Base-by-base conservation (phyloP, 768 basidiomycete species). In the Termitomyces sp. region DNA sequence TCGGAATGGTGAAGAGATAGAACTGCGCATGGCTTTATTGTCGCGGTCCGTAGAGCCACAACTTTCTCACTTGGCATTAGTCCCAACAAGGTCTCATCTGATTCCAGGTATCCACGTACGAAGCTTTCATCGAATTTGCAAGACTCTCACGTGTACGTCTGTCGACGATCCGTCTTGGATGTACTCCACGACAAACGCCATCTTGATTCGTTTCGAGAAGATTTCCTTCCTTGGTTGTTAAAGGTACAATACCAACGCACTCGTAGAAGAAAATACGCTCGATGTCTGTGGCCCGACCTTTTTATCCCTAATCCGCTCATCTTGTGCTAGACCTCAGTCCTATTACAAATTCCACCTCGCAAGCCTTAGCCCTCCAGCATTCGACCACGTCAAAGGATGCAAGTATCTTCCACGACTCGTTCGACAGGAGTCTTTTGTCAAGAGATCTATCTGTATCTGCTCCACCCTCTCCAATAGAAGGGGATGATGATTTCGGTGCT, bases 121-220 rank as follows among this genome's bases (percentile, higher is more conserved):
- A 83, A 77, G 38, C 71, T 97, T 31, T 87, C 90, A 2, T 79
- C 82, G 12, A 78, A 73, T 35, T 77, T 87, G 35, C 83, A 85
- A 60, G 94, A 97, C 64, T 91, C 94, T 0, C 94, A 97, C 69
- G 89, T 96, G 33, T 97, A 96, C 64, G 84, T 96, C 35, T 94
- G 93, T 73, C 81, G 83, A 60, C 81, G 82, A 57, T 78, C 82
- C 17, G 76, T 96, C 8, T 74, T 97, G 26, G 86, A 91, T 56
- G 76, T 84, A 12, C 73, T 94, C 28, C 78, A 82, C 11, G 79
- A 83, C 58, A 91, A 90, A 63, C 73, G 72, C 5, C 79, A 84
- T 62, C 78, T 94, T 42, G 86, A 91, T 50, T 96, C 94, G 15
- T 77, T 98, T 51, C 80, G 89, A 50, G 89, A 95, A 68, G 93